Evolutionary conservation across 2,329 filamentous ascomycete genomes (phyloP), one percentile per base, ranked within the genome.

Genomic region (Fusarium setosum): DNA sequence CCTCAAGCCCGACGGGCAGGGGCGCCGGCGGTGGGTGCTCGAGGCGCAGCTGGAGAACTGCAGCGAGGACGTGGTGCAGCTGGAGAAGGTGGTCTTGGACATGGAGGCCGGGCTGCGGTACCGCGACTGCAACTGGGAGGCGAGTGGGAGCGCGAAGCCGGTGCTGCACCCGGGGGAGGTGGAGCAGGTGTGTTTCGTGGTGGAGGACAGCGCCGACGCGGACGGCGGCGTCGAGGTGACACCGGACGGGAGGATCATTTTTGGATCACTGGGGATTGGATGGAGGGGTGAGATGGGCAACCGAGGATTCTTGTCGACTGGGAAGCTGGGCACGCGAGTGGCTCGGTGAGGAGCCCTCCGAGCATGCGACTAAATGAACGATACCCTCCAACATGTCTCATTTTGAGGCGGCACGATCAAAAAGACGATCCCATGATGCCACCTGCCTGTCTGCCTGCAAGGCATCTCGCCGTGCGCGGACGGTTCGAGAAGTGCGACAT

Each of bases 31-130:
- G 59, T 97, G 93, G 86, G 89, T 93, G 13, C 83, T 99, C 48
- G 96, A 99, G 78, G 96, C 95, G 23, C 96, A 99, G 80, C 79
- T 99, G 59, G 96, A 99, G 82, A 99, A 98, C 77, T 92, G 94
- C 74, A 93, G 93, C 44, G 94, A 97, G 75, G 90, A 90, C 41
- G 83, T 89, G 5, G 91, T 98, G 67, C 88, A 92, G 73, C 84
- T 99, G 50, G 92, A 97, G 78, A 82, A 81, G 61, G 86, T 89
- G 26, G 79, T 80, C 29, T 76, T 90, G 56, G 83, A 88, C 52
- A 78, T 85, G 7, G 85, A 84, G 64, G 70, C 78, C 2, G 84
- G 85, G 4, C 75, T 89, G 49, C 69, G 72, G 42, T 86, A 83
- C 67, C 78, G 78, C 35, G 86, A 86, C 60, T 85, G 86, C 65